A percentile compares a stretch with the other conserved stretches of the same genome.
These are phyloP conservation scores for Dissophora ornata DNA, from an alignment of 192 early-diverging fungal genomes.

Conservation along the genomic window DNA sequence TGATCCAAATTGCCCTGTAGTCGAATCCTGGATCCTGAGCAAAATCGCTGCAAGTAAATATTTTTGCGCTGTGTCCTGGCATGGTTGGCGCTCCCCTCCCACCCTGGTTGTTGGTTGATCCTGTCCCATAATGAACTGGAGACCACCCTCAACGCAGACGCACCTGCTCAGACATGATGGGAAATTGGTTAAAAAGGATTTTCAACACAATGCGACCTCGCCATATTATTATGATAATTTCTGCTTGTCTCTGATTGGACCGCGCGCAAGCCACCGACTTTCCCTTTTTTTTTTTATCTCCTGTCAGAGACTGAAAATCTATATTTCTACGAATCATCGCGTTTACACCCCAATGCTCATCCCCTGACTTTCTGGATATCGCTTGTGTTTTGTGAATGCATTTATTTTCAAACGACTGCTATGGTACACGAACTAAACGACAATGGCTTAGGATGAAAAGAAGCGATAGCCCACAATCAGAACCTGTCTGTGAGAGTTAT, in stretches of 20 bases:
- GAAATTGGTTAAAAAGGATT: constrained; percentile 57
- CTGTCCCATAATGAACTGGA: not conserved
- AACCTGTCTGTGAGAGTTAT: too few species aligned
- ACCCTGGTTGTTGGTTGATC: not conserved
- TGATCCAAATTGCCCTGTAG: not conserved
- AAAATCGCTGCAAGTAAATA: not conserved
- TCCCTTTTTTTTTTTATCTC: too few species aligned
- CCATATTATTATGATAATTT: constrained; percentile 26
- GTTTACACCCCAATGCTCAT: too few species aligned
- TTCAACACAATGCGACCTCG: constrained; percentile 39
- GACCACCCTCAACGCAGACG: constrained; percentile 8
- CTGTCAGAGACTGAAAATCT: too few species aligned
- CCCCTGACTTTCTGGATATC: too few species aligned
- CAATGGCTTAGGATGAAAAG: too few species aligned
- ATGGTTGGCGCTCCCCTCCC: not conserved
- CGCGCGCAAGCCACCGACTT: constrained; percentile 13
- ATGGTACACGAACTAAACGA: constrained; percentile 8
- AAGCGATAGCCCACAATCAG: too few species aligned
- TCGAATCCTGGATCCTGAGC: not conserved
- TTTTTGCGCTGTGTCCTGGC: not conserved
- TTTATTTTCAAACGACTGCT: constrained; percentile 2
- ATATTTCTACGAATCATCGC: too few species aligned
- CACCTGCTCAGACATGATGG: constrained; percentile 59
- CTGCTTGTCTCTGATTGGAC: constrained; percentile 23
- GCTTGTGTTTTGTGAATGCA: not conserved